These are phyloP conservation scores for Colletotrichum limetticola DNA, from an alignment of 2,329 filamentous ascomycete genomes.

Conservation along the genomic window DNA sequence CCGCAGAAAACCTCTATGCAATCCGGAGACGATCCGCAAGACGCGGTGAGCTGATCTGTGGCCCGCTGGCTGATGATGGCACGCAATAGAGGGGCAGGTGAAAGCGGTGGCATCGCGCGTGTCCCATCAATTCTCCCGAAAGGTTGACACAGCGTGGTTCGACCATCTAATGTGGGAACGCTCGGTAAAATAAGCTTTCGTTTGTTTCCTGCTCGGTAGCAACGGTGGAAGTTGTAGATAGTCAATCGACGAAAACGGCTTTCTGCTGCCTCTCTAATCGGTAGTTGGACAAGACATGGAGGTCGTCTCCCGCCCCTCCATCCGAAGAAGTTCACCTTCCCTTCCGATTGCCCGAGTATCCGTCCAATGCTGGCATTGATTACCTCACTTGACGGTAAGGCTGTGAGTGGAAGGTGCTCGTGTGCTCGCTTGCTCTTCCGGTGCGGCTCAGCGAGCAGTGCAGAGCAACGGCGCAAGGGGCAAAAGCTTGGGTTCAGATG, in stretches of 20 bases:
- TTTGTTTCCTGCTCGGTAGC: neutral
- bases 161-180: neutral
- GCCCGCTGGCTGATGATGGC: neutral
- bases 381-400: neutral
- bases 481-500: neutral
- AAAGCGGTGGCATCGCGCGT: neutral
- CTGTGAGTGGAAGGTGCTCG: neutral
- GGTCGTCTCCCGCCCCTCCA: neutral
- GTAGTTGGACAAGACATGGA: neutral
- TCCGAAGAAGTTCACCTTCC: neutral
- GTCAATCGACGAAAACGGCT: neutral
- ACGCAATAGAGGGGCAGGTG: slow-evolving; percentile 2
- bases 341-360: neutral
- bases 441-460: neutral
- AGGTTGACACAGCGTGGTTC: neutral
- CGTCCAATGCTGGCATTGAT: neutral
- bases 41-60: slow-evolving; percentile 1
- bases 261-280: neutral
- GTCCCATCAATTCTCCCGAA: neutral
- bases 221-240: neutral
- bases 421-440: neutral
- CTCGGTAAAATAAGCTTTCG: neutral
- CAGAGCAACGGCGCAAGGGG: neutral
- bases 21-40: slow-evolving; percentile 24
- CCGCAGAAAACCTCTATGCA: slow-evolving; percentile 62